phyloP scores from a whole-genome alignment of 225 moss, liverwort and hornwort species.

The Lunularia cruciata region DNA sequence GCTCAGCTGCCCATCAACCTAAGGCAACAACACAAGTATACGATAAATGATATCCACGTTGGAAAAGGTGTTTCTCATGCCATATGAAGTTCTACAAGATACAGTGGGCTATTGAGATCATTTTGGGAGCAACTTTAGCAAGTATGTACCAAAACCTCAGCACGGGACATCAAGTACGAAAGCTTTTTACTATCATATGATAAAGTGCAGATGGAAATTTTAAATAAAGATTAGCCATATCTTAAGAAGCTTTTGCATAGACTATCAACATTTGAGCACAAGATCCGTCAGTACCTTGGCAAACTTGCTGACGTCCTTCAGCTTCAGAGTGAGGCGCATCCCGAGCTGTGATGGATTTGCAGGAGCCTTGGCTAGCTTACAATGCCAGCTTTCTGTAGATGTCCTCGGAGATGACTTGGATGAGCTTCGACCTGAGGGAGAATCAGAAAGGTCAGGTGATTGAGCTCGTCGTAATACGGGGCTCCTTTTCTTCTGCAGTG shows the following conservation, averaged over 20 bases:
- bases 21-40: background rate
- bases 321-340: conserved; percentile 82
- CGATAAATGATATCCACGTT: too few species aligned
- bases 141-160: too few species aligned
- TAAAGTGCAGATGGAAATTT: too few species aligned
- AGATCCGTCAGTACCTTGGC: conserved; percentile 57
- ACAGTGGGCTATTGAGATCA: too few species aligned
- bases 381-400: conserved; percentile 67
- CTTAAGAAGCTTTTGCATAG: too few species aligned
- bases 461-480: background rate
- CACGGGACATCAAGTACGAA: too few species aligned
- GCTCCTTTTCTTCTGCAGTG: conserved; percentile 10
- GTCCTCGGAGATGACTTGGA: conserved; percentile 41
- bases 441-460: conserved; percentile 29
- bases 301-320: conserved; percentile 81
- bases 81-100: too few species aligned
- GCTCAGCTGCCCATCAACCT: conserved; percentile 72
- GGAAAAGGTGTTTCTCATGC: too few species aligned
- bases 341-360: conserved; percentile 46
- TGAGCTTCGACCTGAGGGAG: conserved; percentile 25
- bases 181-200: too few species aligned
- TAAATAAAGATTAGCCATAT: too few species aligned
- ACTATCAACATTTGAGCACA: too few species aligned
- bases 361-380: conserved; percentile 34
- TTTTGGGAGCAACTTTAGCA: too few species aligned